Evolutionary conservation across 768 basidiomycete genomes (phyloP), one percentile per base, ranked within the genome.

Genomic region (Trametes cinnabarina): DNA sequence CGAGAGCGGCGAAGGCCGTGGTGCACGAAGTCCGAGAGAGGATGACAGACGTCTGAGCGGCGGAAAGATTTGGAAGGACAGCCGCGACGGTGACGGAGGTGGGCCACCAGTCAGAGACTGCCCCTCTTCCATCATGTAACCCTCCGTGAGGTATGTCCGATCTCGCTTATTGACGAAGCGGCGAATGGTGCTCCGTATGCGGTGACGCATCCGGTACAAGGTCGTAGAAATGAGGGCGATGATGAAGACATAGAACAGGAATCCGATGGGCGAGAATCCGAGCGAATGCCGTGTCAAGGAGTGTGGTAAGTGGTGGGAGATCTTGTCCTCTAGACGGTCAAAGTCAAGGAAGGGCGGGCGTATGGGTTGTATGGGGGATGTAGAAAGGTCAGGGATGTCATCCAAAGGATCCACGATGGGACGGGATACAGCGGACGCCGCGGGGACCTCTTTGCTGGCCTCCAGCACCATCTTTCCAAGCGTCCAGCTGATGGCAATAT

Each of bases 401-500:
- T 89, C 85, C 53, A 90, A 77, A 9, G 90, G 89, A 64, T 92
- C 91, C 25, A 79, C 79, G n/a, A 92, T 69, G 5, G 88, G 90
- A 49, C 74, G 78, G 25, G 75, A 72, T 3, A 74, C 65, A 52
- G 77, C 77, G 12, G 72, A 63, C 41, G 78, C 73, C 7, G 79
- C 69, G 3, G 83, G 82, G 7, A 94, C 83, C 69, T 91, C 90
- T 62, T 90, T 91, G 75, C 92, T 94, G 25, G 97, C 97, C 73
- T 98, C 96, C 25, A 98, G 81, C 0, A 98, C 96, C 95, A 98
- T 98, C 72, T 98, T 98, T 25, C 97, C 97, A 32, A 98, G 79
- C 4, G 97, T 98, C 97, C 97, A 99, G 66, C 86, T 93, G 66
- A 99, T 93, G 42, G 94, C 93, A 37, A 96, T 92, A 67, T 90